phyloP scores from a whole-genome alignment of 352 stramenopile genomes.

The Globisporangium solare region DNA sequence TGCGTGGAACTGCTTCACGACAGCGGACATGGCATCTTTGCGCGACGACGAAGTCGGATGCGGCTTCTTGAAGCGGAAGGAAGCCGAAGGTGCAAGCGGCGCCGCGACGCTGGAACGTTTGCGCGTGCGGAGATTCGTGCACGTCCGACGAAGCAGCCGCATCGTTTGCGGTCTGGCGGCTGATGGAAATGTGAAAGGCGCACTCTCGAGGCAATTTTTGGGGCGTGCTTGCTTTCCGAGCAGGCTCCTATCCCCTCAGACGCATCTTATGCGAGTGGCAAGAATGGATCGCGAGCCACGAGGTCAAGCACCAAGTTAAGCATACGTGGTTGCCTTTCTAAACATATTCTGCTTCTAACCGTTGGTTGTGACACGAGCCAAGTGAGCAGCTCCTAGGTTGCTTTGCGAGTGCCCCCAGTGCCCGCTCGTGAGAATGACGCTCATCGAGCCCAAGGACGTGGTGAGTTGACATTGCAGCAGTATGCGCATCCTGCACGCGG shows the following conservation, averaged over 20 bases:
- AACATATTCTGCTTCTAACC: too few species aligned
- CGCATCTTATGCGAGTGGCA: too few species aligned
- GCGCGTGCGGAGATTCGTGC: slow-evolving; percentile 13
- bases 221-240: not conserved
- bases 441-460: slow-evolving; percentile 9
- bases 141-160: slow-evolving; percentile 15
- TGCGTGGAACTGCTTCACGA: slow-evolving; percentile 59
- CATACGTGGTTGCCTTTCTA: too few species aligned
- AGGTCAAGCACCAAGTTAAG: too few species aligned
- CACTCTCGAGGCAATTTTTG: not conserved
- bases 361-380: too few species aligned
- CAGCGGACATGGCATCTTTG: slow-evolving; percentile 27
- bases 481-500: too few species aligned
- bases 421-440: not conserved
- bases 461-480: not conserved
- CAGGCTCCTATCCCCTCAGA: too few species aligned
- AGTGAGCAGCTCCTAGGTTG: too few species aligned
- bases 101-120: slow-evolving; percentile 4
- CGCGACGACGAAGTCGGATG: slow-evolving; percentile 2
- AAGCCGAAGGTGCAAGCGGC: not conserved
- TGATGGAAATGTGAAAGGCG: not conserved
- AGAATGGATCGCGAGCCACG: too few species aligned
- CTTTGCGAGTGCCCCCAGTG: too few species aligned
- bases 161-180: slow-evolving; percentile 2
- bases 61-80: slow-evolving; percentile 14